phyloP scores from a whole-genome alignment of 805 yeast genomes.

The Henningerozyma blattae region DNA sequence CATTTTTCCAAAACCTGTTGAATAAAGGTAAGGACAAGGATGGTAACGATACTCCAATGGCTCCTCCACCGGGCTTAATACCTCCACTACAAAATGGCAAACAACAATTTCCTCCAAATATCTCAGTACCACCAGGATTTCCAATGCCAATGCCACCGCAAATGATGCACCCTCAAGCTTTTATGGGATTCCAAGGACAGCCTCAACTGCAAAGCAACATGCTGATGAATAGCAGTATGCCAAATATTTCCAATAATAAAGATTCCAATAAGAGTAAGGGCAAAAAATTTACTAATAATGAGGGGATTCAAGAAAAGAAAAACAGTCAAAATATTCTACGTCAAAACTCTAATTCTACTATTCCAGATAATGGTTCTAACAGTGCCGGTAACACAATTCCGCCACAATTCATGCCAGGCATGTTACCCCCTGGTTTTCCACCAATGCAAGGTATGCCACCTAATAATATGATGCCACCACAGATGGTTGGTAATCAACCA shows the following conservation, averaged over 20 bases:
- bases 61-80: slow-evolving; percentile 6
- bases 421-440: slow-evolving; percentile 22
- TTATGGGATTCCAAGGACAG: slow-evolving; percentile 8
- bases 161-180: slow-evolving; percentile 14
- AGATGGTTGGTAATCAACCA: no score
- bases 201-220: background rate
- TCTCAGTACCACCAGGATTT: slow-evolving; percentile 7
- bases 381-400: slow-evolving; percentile 6
- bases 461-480: slow-evolving; percentile 12
- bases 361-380: background rate
- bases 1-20: slow-evolving; percentile 22
- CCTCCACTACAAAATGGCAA: slow-evolving; percentile 2
- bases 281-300: background rate
- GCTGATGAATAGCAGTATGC: no score
- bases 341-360: no score
- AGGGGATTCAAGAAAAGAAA: slow-evolving; percentile 1
- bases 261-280: slow-evolving; percentile 1
- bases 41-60: slow-evolving; percentile 2
- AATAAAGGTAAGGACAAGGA: slow-evolving; percentile 15
- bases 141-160: slow-evolving; percentile 13
- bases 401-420: slow-evolving; percentile 16
- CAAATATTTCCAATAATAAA: background rate
- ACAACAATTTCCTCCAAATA: slow-evolving; percentile 8
- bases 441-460: slow-evolving; percentile 19
- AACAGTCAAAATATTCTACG: background rate